Percentiles rank a stretch among this genome's conserved stretches.
Conservation (phyloP, 352 stramenopile genomes). For the Phytophthora nicotianae region DNA sequence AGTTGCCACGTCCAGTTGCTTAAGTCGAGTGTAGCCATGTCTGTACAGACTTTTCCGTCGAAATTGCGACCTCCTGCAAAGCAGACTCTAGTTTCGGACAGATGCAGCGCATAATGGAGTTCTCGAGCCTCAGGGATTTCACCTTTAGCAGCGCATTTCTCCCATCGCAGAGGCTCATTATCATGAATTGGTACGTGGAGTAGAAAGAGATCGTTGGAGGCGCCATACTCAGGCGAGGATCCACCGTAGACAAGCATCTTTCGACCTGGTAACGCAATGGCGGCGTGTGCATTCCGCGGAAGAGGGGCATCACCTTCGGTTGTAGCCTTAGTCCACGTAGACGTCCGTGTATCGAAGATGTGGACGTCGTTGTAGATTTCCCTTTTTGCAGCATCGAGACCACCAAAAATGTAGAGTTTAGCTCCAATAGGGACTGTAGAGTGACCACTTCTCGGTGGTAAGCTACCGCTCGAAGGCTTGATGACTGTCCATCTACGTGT, state of each 20-base stretch:
- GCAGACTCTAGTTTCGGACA: slow-evolving; percentile 33
- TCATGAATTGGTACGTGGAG: slow-evolving; percentile 30
- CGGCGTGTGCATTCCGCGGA: slow-evolving; percentile 63
- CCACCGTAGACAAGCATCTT: slow-evolving; percentile 64
- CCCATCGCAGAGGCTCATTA: slow-evolving; percentile 16
- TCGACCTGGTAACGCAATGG: slow-evolving; percentile 41
- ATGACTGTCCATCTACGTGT: slow-evolving; percentile 30
- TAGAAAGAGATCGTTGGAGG: slow-evolving; percentile 62
- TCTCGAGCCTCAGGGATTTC: slow-evolving; percentile 52
- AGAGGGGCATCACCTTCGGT: slow-evolving; percentile 45
- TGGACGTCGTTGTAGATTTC: slow-evolving; percentile 65
- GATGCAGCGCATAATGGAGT: slow-evolving; percentile 43
- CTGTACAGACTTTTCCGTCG: slow-evolving; percentile 58
- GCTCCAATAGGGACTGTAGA: slow-evolving; percentile 52
- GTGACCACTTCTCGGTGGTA: slow-evolving; percentile 68
- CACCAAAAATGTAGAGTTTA: slow-evolving; percentile 64
- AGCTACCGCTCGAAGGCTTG: slow-evolving; percentile 13
- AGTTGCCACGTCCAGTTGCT: slow-evolving; percentile 55
- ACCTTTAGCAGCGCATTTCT: slow-evolving; percentile 29
- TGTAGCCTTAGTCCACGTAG: slow-evolving; percentile 35
- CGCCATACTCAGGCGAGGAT: slow-evolving; percentile 58
- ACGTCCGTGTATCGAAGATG: slow-evolving; percentile 52
- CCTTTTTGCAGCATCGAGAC: slow-evolving; percentile 46
- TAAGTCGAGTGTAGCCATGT: slow-evolving; percentile 56
- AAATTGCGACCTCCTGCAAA: slow-evolving; percentile 58